Conservation (phyloP, 768 basidiomycete genomes). For the Suillus variegatus region DNA sequence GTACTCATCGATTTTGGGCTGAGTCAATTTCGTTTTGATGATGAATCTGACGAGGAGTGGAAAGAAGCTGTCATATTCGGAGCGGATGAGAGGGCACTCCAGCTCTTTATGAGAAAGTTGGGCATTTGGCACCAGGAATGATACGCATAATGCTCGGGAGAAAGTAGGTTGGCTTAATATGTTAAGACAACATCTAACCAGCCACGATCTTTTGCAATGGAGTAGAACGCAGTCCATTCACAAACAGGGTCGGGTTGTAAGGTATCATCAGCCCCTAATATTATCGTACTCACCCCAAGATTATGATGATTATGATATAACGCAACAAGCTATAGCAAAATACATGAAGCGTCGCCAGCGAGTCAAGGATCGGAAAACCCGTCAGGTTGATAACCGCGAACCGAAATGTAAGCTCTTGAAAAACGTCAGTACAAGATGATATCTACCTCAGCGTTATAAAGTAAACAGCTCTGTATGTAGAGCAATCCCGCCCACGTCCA, state of each 20-base stretch:
- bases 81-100: not conserved
- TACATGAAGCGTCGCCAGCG: no score
- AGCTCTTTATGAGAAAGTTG: not conserved
- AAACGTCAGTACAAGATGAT: no score
- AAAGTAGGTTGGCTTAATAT: not conserved
- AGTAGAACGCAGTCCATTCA: not conserved
- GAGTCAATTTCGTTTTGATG: not conserved
- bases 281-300: no score
- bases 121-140: not conserved
- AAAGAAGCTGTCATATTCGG: not conserved
- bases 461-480: conserved; percentile 29
- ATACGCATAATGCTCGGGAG: not conserved
- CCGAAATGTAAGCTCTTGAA: no score
- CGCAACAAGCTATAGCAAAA: no score
- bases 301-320: no score
- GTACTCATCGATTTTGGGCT: not conserved
- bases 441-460: no score
- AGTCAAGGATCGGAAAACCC: no score
- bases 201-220: not conserved
- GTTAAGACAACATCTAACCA: not conserved
- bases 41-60: not conserved
- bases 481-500: conserved; percentile 60
- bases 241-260: no score
- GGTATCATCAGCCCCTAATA: no score
- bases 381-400: no score